Percentiles rank a stretch among this genome's conserved stretches.
phyloP scores from a whole-genome alignment of 345 rosid genomes.

The Orychophragmus violaceus region DNA sequence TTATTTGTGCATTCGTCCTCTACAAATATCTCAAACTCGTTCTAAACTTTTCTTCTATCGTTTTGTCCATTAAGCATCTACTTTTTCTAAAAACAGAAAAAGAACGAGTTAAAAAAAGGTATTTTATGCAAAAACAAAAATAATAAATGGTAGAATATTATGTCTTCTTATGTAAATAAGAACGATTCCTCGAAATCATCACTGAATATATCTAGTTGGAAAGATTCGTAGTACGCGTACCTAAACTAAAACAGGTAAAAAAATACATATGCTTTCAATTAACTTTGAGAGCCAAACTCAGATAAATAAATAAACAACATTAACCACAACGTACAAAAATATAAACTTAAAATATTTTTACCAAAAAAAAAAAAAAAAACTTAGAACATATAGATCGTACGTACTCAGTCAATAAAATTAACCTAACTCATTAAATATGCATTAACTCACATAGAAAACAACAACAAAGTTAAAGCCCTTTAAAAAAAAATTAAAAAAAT shows the following conservation, averaged over 20 bases:
- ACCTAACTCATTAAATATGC: not conserved
- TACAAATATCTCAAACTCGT: not conserved
- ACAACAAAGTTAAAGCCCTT: not conserved
- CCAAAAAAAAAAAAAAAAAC: too few relatives aligned
- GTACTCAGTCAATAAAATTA: slow-evolving; percentile 7
- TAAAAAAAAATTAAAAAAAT: too few relatives aligned
- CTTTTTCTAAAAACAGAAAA: not conserved
- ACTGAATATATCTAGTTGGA: not conserved
- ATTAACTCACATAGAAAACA: not conserved
- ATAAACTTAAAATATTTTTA: not conserved
- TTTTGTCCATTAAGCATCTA: not conserved
- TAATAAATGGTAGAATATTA: too few relatives aligned
- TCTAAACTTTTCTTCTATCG: not conserved
- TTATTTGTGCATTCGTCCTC: not conserved
- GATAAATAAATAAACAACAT: not conserved
- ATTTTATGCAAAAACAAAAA: too few relatives aligned
- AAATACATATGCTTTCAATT: not conserved
- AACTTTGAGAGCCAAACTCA: not conserved
- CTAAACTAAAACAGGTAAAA: not conserved
- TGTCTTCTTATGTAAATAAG: not conserved
- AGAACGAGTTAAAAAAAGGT: too few relatives aligned
- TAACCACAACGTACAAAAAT: not conserved
- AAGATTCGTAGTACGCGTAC: not conserved
- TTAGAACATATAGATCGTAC: too few relatives aligned
- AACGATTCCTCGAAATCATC: not conserved